These are phyloP conservation scores for Meira miltonrushii DNA, from an alignment of 1,284 basidiomycete species.

Conservation along the genomic window DNA sequence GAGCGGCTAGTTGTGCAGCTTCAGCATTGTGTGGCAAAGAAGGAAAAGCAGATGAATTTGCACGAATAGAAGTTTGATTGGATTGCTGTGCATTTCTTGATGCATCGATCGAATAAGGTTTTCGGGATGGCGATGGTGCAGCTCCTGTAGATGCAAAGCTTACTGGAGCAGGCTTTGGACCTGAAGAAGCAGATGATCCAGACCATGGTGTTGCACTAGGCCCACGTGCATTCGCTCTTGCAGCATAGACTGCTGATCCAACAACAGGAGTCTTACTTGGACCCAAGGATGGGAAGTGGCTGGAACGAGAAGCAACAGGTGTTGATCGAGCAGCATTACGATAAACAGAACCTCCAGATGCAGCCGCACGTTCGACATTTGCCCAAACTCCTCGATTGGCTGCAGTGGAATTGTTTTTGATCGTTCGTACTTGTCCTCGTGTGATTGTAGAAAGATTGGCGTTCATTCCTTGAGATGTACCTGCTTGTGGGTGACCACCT, in stretches of 20 bases:
- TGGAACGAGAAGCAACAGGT: slow-evolving; percentile 17
- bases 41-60: slow-evolving; percentile 18
- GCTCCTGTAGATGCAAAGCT: not conserved
- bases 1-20: slow-evolving; percentile 27
- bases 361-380: slow-evolving; percentile 77
- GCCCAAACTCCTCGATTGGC: slow-evolving; percentile 71
- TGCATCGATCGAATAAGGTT: slow-evolving; percentile 3
- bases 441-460: slow-evolving; percentile 6
- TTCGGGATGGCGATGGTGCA: not conserved
- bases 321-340: not conserved
- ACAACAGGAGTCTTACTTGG: slow-evolving; percentile 21
- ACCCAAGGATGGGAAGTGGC: slow-evolving; percentile 35
- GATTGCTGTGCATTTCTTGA: not conserved
- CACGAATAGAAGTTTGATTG: slow-evolving; percentile 8
- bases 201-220: slow-evolving; percentile 11
- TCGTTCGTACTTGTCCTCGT: slow-evolving; percentile 65
- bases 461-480: not conserved
- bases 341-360: slow-evolving; percentile 20
- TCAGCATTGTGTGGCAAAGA: slow-evolving; percentile 34
- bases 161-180: not conserved
- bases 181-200: not conserved
- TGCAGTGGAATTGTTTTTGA: slow-evolving; percentile 63
- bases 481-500: not conserved
- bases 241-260: slow-evolving; percentile 33
- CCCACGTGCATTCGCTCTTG: slow-evolving; percentile 13